Conservation (phyloP, 225 moss, liverwort and hornwort species). For the Marchantia paleacea region DNA sequence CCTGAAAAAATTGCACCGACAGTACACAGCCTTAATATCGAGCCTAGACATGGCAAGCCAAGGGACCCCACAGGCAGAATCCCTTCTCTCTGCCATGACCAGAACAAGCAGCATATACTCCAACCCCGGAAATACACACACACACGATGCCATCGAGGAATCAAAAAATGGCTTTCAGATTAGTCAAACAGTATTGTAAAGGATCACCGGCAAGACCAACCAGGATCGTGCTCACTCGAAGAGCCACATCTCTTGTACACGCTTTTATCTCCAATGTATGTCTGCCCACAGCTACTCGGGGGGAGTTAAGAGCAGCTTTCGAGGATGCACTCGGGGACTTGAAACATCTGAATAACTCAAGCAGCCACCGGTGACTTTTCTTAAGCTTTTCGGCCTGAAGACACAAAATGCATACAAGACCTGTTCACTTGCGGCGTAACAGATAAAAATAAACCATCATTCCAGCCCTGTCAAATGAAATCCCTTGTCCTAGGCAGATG, state of each 20-base stretch:
- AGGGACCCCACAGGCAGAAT: neutral
- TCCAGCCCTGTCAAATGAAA: neutral
- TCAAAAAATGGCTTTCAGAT: neutral
- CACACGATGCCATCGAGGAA: neutral
- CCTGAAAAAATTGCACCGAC: slow-evolving; percentile 25
- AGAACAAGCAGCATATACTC: neutral
- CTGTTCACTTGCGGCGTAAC: neutral
- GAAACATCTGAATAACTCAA: slow-evolving; percentile 62
- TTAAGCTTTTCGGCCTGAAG: slow-evolving; percentile 53
- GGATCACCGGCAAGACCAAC: slow-evolving; percentile 36
- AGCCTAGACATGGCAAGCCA: neutral
- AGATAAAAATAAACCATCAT: neutral
- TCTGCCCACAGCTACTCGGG: slow-evolving; percentile 61
- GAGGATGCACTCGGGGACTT: slow-evolving; percentile 68
- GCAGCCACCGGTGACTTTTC: slow-evolving; percentile 73
- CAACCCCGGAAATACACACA: neutral
- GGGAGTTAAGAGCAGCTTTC: slow-evolving; percentile 57
- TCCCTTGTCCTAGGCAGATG: no score
- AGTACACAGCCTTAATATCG: neutral
- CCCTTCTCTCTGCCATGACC: no score
- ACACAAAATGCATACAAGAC: neutral
- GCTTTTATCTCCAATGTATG: slow-evolving; percentile 65
- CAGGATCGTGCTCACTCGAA: slow-evolving; percentile 74
- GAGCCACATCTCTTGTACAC: slow-evolving; percentile 56
- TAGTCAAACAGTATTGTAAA: neutral